A percentile compares a stretch with the other conserved stretches of the same genome.
phyloP scores from a whole-genome alignment of 73 alveolate genomes.

The Durusdinium trenchii region DNA sequence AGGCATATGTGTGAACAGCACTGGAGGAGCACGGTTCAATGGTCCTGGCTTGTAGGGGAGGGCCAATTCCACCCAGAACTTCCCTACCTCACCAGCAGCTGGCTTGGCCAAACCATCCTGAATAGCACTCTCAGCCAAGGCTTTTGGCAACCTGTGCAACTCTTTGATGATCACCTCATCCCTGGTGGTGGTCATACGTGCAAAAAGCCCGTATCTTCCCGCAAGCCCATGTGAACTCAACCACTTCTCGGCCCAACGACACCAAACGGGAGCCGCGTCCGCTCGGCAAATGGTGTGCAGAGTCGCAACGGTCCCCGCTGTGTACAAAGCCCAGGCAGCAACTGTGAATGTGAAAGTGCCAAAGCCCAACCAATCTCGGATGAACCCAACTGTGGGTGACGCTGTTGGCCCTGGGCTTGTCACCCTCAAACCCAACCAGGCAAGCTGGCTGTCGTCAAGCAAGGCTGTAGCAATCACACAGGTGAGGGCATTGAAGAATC shows the following conservation, averaged over 20 bases:
- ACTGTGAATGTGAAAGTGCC: background rate
- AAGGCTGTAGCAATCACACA: conserved; percentile 59
- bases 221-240: conserved; percentile 7
- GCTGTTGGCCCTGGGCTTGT: background rate
- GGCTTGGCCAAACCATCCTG: conserved; percentile 35
- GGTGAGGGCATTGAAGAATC: conserved; percentile 74
- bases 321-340: conserved; percentile 55
- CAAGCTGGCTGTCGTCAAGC: conserved; percentile 48
- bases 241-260: background rate
- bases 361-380: background rate
- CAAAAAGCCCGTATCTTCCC: conserved; percentile 68
- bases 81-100: background rate
- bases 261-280: conserved; percentile 7
- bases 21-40: conserved; percentile 48
- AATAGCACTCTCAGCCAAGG: conserved; percentile 1
- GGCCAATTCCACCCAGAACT: conserved; percentile 74
- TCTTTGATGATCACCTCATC: conserved; percentile 80
- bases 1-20: conserved; percentile 55
- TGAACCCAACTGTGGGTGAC: background rate
- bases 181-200: conserved; percentile 84
- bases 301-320: conserved; percentile 9
- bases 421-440: background rate
- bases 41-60: conserved; percentile 90
- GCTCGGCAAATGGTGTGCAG: conserved; percentile 3
- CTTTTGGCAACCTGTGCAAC: conserved; percentile 43